Evolutionary conservation across 208 protist species (phyloP).

Genomic region (Acanthamoeba culbertsoni): DNA sequence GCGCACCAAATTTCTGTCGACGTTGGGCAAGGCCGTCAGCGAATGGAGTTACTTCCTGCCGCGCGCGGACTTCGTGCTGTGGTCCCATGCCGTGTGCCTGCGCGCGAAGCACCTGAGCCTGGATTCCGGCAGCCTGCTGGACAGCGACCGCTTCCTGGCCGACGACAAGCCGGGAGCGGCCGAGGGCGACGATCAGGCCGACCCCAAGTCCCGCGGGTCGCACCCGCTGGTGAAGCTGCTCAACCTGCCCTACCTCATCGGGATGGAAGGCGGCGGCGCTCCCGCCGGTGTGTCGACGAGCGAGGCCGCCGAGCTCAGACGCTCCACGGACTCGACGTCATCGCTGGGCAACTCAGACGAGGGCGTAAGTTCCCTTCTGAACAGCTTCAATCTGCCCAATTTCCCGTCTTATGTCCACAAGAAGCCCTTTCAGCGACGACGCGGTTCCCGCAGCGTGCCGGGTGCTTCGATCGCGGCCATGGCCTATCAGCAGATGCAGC

Average conservation of each 20-base stretch:
- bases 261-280: neutral
- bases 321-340: neutral
- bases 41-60: neutral
- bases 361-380: neutral
- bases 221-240: neutral
- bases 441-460: neutral
- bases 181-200: too few relatives aligned
- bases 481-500: neutral
- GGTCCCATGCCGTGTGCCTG: neutral
- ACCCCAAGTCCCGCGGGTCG: neutral
- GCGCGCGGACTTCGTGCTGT: neutral
- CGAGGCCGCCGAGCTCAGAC: too few relatives aligned
- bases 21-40: constrained; percentile 15
- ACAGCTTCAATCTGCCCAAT: neutral
- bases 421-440: constrained; percentile 4
- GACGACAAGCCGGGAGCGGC: too few relatives aligned
- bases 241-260: neutral
- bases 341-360: neutral
- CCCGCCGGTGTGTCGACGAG: neutral
- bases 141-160: neutral
- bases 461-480: neutral
- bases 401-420: constrained; percentile 24
- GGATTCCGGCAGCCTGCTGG: too few relatives aligned
- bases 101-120: neutral
- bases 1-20: neutral